Base-by-base conservation (phyloP, 1,139 yeast genomes). In the Yarrowia galli region DNA sequence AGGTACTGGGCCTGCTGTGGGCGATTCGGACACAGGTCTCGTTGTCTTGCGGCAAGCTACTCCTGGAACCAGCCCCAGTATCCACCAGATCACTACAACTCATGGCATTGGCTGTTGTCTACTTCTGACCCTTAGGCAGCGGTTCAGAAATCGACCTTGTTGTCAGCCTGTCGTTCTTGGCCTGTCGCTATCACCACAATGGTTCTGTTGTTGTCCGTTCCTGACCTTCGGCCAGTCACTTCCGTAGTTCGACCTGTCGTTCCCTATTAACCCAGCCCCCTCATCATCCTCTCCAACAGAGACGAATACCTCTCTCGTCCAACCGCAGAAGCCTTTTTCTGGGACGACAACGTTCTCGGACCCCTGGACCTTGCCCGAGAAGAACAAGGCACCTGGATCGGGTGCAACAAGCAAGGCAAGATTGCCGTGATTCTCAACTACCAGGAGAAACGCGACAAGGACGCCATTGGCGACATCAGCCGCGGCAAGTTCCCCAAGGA, bases 361-460 rank as follows among this genome's bases (percentile, higher is more conserved):
- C 98, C 98, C 0, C 79, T 83, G 45, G 99, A 95, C 76, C 76
- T 89, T 72, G 92, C 89, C 0, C 79, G 95, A 67, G 79, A 81
- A 0, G 93, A 87, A 71, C 92, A 87, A 73, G 98, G 99, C 0
- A 91, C 98, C 0, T 95, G 99, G 99, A 85, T 92, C 2, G 98
- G 97, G 0, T 84, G 89, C 2, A 84, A 87, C 61, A 80, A 80
- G 40, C 76, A 75, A 3, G 96, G 96, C 0, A 83, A 85, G 69
- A 71, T 93, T 2, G 91, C 97, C 0, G 89, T 89, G 2, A 81
- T 95, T 54, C 87, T 95, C 23, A 95, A 95, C 75, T 88, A 85
- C 74, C 80, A 76, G 60, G 91, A 74, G 88, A 85, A 74, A 71
- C 74, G 73, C 48, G 74, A 73, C 13, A 23, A 28, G 35, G 69